Base-by-base conservation (phyloP, 2,329 filamentous ascomycete species). In the Colletotrichum lini region DNA sequence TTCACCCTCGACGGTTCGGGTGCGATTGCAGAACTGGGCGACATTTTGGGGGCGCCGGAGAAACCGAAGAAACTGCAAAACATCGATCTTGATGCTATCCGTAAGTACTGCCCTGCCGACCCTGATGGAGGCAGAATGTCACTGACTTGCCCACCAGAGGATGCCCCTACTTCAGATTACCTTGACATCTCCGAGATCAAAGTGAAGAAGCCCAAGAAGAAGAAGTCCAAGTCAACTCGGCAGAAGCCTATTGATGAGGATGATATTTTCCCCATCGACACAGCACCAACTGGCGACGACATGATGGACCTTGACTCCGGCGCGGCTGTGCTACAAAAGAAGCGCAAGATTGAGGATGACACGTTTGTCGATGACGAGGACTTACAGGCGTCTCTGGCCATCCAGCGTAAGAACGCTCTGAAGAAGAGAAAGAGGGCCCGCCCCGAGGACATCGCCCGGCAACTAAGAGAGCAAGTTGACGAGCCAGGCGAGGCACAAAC, bases 141-240 rank as follows among this genome's bases (percentile, higher is more conserved):
- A 10, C 82, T 84, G 70, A 80, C 76, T 21, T 75, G 75, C 18
- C 75, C 85, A 62, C 79, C 87, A 79, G 89, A 91, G 21, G 90
- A 93, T 53, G 86, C 89, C 10, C 91, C 91, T 1, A 84, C 89
- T 18, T 98, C 95, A 21, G 96, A 99, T 80, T 99, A 99, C 80
- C 86, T 97, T 74, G 94, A 98, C 73, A 84, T 92, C 18, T 93
- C 93, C 2, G 92, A 96, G 76, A 89, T 98, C 78, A 99, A 98
- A 81, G 89, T 98, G 73, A 97, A 95, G 83, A 99, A 98, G 80
- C 92, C 94, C 0, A 98, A 97, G 83, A 98, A 97, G 84, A 97
- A 96, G 84, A 96, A 96, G 82, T 88, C 90, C 42, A 96, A 95
- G 80, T 87, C 89, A 30, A 94, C 92, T 2, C 88, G 93, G 61